Base-by-base conservation (phyloP, 495 filamentous ascomycete species). In the Hypoxylon lienhwacheense region DNA sequence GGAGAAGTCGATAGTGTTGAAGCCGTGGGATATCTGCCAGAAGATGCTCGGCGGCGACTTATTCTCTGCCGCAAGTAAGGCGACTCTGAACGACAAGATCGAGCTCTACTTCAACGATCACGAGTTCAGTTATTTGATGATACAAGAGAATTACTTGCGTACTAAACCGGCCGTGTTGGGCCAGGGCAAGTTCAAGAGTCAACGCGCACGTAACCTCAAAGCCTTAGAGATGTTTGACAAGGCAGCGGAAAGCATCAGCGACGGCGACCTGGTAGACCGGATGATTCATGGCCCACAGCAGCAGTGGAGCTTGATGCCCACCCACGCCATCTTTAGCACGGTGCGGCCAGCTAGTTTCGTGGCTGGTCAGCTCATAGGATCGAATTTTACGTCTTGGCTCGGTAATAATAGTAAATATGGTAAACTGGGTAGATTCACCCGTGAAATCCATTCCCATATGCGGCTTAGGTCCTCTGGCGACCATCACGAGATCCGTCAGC, bases 101-200 rank as follows among this genome's bases (percentile, higher is more conserved):
- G 91, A 97, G 71, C 83, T 99, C 1, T 99, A 99, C 71, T 99
- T 99, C 78, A 96, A 97, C 65, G 93, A 99, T 59, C 92, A 97
- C 61, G 93, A 99, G 61, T 92, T 97, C 69, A 95, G 89, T 64
- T 89, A 85, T 61, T 70, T 99, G 42, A 97, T 99, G 95, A 82
- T 99, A 51, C 92, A 99, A 66, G 93, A 99, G 69, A 97, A 99
- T 61, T 99, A 97, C 60, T 75, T 99, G 2, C 85, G 81, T 45
- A 90, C 91, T 0, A 86, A 79, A 34, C 95, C 92, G 10, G 76
- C 80, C 6, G 76, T 80, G 7, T 70, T 88, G 1, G 77, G 68
- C 36, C 67, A 71, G 19, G 83, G 82, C 51, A 85, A 84, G 12
- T 67, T 11, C 16, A 28, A 72, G 54, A 69, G 55, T 11, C 55